Base-by-base conservation (phyloP, 1,284 basidiomycete genomes). In the Puccinia triticina region DNA sequence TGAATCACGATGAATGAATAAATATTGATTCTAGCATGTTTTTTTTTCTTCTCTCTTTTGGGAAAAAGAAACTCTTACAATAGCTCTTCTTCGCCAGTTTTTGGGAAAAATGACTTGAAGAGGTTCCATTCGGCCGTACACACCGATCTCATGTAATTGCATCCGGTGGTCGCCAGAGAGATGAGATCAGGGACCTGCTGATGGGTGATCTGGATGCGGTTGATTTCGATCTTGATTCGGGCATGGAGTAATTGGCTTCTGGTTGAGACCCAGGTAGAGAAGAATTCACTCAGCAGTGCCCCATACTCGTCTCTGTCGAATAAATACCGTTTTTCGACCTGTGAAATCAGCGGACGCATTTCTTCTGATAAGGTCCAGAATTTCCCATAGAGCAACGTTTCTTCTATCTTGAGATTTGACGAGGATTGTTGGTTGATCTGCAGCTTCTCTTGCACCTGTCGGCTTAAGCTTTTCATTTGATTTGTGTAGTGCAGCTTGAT, bases 401-500 rank as follows among this genome's bases (percentile, higher is more conserved):
- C 90, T 84, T 67, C 29, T 26, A 71, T 71, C 12, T 71, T 71
- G 18, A 46, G 11, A 29, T 46, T 83, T 29, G 50, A 29, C 16
- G 61, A 53, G 16, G 75, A 55, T 37, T 69, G 59, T 64, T 79
- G 66, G 46, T 18, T 43, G 64, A 76, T 82, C 43, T 23, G 40
- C 16, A 83, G 77, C 53, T 64, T 46, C 43, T 57, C 21, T 57
- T 14, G 23, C 26, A 83, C 86, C 50, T 81, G 91, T 93, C 89
- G 92, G 93, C 84, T 94, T 93, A 0, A 92, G 91, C 79, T 92
- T 90, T 84, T 83, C 16, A 97, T 89, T 1, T 93, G 92, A 4
- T 92, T 92, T 32, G 95, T 91, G 85, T 96, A 96, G 88, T 93
- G 94, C 91, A 97, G 94, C 86, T 93, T 95, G 88, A 97, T 94